These are phyloP conservation scores for Ploettnerulaceae sp. DNA, from an alignment of 2,329 filamentous ascomycete genomes.

Conservation along the genomic window DNA sequence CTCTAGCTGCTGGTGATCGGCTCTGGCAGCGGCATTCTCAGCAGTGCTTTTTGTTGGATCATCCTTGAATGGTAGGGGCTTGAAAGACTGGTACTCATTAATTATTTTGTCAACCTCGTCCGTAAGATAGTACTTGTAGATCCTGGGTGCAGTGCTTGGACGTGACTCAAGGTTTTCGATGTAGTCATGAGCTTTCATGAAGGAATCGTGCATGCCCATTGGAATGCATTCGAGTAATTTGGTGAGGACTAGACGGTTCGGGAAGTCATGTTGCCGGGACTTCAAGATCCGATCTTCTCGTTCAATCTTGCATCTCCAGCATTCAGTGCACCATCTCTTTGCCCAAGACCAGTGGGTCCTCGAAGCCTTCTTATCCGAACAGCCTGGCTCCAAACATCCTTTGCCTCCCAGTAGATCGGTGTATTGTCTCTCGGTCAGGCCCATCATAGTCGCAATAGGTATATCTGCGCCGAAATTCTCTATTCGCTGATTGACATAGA, in stretches of 20 bases:
- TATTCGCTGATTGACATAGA: conserved; percentile 30
- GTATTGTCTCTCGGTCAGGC: conserved; percentile 27
- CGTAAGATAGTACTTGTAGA: conserved; percentile 30
- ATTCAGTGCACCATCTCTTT: conserved; percentile 30
- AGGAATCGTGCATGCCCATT: conserved; percentile 32
- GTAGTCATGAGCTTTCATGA: conserved; percentile 31
- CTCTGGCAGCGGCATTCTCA: conserved; percentile 24
- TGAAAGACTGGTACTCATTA: conserved; percentile 28
- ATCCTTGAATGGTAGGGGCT: conserved; percentile 23
- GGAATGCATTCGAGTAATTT: conserved; percentile 33
- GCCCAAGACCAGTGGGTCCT: conserved; percentile 33
- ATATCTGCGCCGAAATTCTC: conserved; percentile 31
- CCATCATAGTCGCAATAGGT: conserved; percentile 19
- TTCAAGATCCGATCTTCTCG: conserved; percentile 32
- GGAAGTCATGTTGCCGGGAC: conserved; percentile 20
- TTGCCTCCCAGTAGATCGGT: conserved; percentile 31
- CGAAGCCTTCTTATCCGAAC: conserved; percentile 24
- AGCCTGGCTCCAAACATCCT: conserved; percentile 28
- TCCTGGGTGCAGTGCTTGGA: conserved; percentile 21
- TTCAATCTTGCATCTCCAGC: conserved; percentile 29
- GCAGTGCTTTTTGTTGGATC: conserved; percentile 25
- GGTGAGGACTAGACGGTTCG: conserved; percentile 18
- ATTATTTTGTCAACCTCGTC: conserved; percentile 27
- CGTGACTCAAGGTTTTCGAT: conserved; percentile 23
- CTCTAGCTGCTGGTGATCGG: conserved; percentile 22